Evolutionary conservation across 352 stramenopile species (phyloP), one percentile per base, ranked within the genome.

Genomic region (Phytopythium kandeliae): DNA sequence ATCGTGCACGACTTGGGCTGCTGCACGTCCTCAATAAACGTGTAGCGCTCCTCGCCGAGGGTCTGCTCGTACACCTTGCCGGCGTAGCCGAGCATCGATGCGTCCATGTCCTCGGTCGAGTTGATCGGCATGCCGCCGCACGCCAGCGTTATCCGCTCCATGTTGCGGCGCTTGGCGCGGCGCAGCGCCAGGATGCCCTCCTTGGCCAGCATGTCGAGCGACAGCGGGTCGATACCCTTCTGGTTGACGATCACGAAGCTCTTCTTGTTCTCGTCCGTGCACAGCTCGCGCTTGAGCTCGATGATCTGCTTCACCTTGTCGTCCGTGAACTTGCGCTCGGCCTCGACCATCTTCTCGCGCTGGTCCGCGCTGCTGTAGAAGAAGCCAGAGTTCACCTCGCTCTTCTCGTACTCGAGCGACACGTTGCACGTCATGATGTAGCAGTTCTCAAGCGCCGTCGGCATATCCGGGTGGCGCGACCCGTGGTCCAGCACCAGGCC

Each of bases 401-500:
- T 99, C 90, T 99, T 99, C 83, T 99, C 97, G 71, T 99, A 99
- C 82, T 99, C 97, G 65, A 99, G 91, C 35, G 91, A 98, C 26
- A 99, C 96, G 71, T 99, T 99, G 74, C 95, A 98, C 40, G 96
- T 99, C 85, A 99, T 97, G 60, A 99, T 98, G 67, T 96, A 97
- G 65, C 82, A 95, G 77, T 99, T 99, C 48, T 97, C 86, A 4
- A 99, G 64, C 28, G 86, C 79, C 46, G 84, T 97, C 35, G 97
- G 97, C 97, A 99, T 99, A 71, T 99, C 96, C 17, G 97, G 97
- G 81, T 99, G 97, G 55, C 97, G 85, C 55, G 95, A 95, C 26
- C 97, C 97, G 72, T 99, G 97, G 84, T 99, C 97, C 55, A 99
- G 77, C 38, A 99, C 96, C 21, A 98, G 71, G 2, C 95, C 95